These are phyloP conservation scores for Fusarium clavum DNA, from an alignment of 2,329 filamentous ascomycete species.

Conservation along the genomic window DNA sequence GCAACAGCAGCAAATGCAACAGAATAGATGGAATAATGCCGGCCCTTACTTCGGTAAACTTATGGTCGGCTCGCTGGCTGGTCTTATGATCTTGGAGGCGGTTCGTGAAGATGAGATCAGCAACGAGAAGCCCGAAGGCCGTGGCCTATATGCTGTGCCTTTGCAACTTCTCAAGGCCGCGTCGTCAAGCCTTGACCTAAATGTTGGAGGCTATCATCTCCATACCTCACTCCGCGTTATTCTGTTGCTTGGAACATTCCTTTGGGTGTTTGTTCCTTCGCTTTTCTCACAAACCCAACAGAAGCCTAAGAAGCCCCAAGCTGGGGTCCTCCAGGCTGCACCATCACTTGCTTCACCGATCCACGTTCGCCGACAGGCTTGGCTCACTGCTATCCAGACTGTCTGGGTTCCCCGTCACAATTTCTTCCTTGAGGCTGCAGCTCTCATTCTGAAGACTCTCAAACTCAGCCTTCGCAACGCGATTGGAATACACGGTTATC, in stretches of 20 bases:
- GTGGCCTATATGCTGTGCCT: conserved; percentile 75
- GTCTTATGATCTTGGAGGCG: conserved; percentile 91
- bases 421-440: conserved; percentile 86
- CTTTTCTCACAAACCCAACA: conserved; percentile 59
- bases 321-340: conserved; percentile 61
- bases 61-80: conserved; percentile 92
- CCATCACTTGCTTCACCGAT: conserved; percentile 85
- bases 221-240: conserved; percentile 65
- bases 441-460: conserved; percentile 80
- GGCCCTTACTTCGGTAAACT: conserved; percentile 76
- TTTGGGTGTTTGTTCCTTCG: conserved; percentile 67
- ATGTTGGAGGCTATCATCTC: conserved; percentile 66
- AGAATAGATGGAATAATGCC: conserved; percentile 65
- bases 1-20: conserved; percentile 62
- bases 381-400: conserved; percentile 92
- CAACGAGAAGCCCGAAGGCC: conserved; percentile 71
- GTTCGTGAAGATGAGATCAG: conserved; percentile 74
- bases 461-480: conserved; percentile 85
- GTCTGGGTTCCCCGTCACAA: conserved; percentile 91
- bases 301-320: conserved; percentile 65
- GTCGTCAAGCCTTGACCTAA: conserved; percentile 62
- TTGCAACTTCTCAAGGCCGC: conserved; percentile 65
- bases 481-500: conserved; percentile 81
- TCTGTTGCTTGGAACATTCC: conserved; percentile 63
- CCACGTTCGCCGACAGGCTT: conserved; percentile 86